phyloP scores from a whole-genome alignment of 2,329 filamentous ascomycete species.

The Epichloe festucae region DNA sequence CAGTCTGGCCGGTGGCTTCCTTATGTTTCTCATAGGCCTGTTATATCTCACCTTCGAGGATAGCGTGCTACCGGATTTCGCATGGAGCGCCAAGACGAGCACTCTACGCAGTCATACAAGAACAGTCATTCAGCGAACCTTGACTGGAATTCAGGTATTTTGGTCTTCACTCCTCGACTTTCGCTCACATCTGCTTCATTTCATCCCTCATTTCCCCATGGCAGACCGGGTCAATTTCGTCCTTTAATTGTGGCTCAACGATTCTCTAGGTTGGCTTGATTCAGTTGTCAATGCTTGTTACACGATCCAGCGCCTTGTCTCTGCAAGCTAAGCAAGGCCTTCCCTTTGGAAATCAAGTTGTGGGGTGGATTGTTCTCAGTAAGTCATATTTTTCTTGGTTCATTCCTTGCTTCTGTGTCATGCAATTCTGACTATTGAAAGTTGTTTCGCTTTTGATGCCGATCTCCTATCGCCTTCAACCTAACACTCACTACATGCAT shows the following conservation, averaged over 20 bases:
- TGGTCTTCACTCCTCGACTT: neutral
- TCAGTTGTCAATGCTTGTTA: slow-evolving; percentile 71
- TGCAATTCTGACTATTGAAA: slow-evolving; percentile 17
- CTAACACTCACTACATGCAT: slow-evolving; percentile 82
- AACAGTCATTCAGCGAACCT: slow-evolving; percentile 35
- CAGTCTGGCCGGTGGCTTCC: slow-evolving; percentile 50
- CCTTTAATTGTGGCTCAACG: neutral
- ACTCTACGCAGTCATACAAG: slow-evolving; percentile 18
- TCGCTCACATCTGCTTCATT: neutral
- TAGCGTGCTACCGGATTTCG: slow-evolving; percentile 29
- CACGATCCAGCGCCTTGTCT: slow-evolving; percentile 71
- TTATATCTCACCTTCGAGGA: slow-evolving; percentile 74
- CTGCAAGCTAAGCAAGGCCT: slow-evolving; percentile 76
- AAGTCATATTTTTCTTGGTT: slow-evolving; percentile 16
- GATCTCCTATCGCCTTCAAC: slow-evolving; percentile 64
- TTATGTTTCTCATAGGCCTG: slow-evolving; percentile 68
- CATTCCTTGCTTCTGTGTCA: neutral
- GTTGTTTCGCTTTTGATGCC: slow-evolving; percentile 67
- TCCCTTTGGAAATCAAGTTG: slow-evolving; percentile 73
- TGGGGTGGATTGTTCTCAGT: slow-evolving; percentile 74
- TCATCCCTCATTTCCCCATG: slow-evolving; percentile 5
- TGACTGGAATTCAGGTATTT: slow-evolving; percentile 54
- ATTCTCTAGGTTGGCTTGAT: slow-evolving; percentile 55
- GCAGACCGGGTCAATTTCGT: neutral
- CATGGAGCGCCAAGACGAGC: slow-evolving; percentile 11